Percentiles rank a stretch among this genome's conserved stretches.
Conservation (phyloP, 2,329 filamentous ascomycete species). For the Cordyceps fumosorosea region DNA sequence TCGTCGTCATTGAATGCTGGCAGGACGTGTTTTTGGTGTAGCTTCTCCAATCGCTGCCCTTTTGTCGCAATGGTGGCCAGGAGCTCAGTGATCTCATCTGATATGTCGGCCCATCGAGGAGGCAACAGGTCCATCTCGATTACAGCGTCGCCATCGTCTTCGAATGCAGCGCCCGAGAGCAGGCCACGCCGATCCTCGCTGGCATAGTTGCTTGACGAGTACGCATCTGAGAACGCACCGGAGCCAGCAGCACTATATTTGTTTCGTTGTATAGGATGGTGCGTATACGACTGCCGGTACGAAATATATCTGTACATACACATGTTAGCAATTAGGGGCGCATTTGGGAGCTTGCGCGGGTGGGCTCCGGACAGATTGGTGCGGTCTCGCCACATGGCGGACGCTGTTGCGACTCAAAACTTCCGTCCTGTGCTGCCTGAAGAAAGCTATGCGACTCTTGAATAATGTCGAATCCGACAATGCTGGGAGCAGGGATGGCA, state of each 20-base stretch:
- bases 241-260: conserved; percentile 54
- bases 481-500: background rate
- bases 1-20: conserved; percentile 96
- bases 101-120: conserved; percentile 90
- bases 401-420: conserved; percentile 28
- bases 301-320: conserved; percentile 72
- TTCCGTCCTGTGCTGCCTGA: background rate
- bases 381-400: conserved; percentile 96
- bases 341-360: background rate
- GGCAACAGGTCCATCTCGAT: conserved; percentile 98
- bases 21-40: conserved; percentile 95
- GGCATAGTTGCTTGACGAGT: conserved; percentile 41
- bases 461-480: background rate
- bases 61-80: conserved; percentile 75
- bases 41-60: conserved; percentile 76
- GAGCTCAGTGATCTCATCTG: conserved; percentile 84
- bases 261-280: conserved; percentile 83
- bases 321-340: conserved; percentile 20
- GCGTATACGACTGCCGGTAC: conserved; percentile 96
- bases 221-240: conserved; percentile 52
- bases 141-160: conserved; percentile 84
- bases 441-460: background rate
- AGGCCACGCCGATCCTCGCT: conserved; percentile 65
- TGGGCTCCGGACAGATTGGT: conserved; percentile 75
- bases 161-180: conserved; percentile 70